Conservation (phyloP, 1,284 basidiomycete species). For the Puccinia novopanici region DNA sequence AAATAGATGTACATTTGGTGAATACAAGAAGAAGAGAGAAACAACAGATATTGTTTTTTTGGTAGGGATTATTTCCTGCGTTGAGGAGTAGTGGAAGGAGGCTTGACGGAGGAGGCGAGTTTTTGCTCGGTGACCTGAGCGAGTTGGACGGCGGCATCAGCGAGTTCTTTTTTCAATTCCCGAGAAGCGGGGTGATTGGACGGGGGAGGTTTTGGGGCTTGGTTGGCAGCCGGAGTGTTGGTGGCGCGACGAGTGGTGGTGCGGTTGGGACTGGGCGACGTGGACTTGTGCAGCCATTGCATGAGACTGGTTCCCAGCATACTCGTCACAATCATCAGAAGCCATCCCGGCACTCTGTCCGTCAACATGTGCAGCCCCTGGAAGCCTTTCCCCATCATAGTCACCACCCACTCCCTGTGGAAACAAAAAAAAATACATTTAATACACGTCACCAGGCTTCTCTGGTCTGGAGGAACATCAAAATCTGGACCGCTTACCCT, state of each 20-base stretch:
- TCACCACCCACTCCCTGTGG: conserved; percentile 40
- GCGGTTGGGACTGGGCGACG: not conserved
- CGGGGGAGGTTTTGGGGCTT: not conserved
- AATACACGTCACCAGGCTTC: no score
- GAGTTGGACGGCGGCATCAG: conserved; percentile 31
- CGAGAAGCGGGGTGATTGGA: not conserved
- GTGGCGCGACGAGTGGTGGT: not conserved
- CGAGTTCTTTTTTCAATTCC: conserved; percentile 33
- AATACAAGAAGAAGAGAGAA: not conserved
- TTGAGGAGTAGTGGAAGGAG: not conserved
- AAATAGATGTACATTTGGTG: not conserved
- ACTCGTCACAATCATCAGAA: conserved; percentile 44
- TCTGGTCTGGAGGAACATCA: not conserved
- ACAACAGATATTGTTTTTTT: not conserved
- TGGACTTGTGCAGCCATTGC: conserved; percentile 40
- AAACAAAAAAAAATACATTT: no score
- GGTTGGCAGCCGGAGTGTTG: not conserved
- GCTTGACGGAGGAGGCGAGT: not conserved
- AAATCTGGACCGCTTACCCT: not conserved
- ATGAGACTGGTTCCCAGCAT: conserved; percentile 43
- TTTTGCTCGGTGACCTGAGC: conserved; percentile 20
- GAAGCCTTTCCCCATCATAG: conserved; percentile 14
- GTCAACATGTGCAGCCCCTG: conserved; percentile 32
- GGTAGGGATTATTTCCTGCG: conserved; percentile 6
- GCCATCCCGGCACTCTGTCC: conserved; percentile 41